Conservation (phyloP, 768 basidiomycete species). For the Asterophora parasitica region DNA sequence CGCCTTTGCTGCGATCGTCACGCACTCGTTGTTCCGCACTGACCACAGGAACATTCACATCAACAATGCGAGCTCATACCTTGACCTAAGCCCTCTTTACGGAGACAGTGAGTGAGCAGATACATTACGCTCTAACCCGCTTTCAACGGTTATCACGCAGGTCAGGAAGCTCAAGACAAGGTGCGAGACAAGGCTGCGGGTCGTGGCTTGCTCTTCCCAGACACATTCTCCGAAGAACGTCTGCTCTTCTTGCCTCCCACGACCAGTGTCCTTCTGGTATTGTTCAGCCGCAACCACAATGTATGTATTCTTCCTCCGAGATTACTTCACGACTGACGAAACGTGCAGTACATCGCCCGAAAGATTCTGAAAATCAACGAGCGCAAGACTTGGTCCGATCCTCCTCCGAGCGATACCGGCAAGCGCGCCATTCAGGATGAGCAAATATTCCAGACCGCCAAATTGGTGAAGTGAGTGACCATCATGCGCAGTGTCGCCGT, state of each 20-base stretch:
- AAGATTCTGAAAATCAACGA: constrained; percentile 55
- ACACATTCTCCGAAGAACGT: constrained; percentile 49
- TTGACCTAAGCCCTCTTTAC: constrained; percentile 53
- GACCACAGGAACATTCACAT: constrained; percentile 35
- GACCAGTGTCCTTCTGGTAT: constrained; percentile 44
- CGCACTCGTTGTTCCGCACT: constrained; percentile 54
- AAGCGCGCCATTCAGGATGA: constrained; percentile 37
- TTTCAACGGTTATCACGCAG: constrained; percentile 11
- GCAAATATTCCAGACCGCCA: constrained; percentile 54
- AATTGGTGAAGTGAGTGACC: constrained; percentile 41
- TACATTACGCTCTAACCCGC: neutral
- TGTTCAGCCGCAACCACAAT: constrained; percentile 58
- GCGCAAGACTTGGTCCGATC: constrained; percentile 39
- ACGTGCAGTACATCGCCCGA: constrained; percentile 45
- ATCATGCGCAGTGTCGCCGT: neutral
- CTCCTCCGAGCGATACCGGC: constrained; percentile 29
- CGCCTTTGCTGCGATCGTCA: constrained; percentile 60
- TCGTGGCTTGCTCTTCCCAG: constrained; percentile 46
- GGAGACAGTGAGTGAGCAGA: constrained; percentile 33
- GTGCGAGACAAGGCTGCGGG: constrained; percentile 44
- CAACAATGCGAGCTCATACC: constrained; percentile 52
- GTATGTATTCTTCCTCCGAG: constrained; percentile 28
- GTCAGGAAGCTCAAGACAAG: constrained; percentile 31
- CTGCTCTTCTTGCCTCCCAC: constrained; percentile 51
- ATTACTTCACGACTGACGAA: too few relatives aligned